Percentiles rank a stretch among this genome's conserved stretches.
Evolutionary conservation across 1,284 basidiomycete species (phyloP).

Genomic region (Amylostereum areolatum): DNA sequence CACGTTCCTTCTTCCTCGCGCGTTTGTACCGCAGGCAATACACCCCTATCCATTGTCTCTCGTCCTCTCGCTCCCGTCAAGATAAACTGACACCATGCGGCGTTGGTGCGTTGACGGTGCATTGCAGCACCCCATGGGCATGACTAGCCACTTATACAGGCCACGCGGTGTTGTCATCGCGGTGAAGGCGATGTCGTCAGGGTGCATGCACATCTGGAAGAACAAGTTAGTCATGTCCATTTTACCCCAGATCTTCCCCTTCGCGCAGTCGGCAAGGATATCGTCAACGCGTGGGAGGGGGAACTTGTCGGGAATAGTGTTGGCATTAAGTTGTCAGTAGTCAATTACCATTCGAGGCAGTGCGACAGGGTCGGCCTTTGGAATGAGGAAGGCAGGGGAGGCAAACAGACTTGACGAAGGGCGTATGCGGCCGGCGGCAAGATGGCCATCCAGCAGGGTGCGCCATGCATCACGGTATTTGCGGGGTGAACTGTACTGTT

Average conservation of each 20-base stretch:
- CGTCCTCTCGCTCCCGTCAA: conserved; percentile 25
- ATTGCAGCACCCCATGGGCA: conserved; percentile 34
- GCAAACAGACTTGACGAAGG: conserved; percentile 21
- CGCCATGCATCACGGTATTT: conserved; percentile 22
- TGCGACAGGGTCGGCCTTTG: conserved; percentile 28
- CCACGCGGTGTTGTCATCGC: conserved; percentile 33
- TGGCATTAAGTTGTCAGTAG: conserved; percentile 27
- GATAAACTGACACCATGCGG: conserved; percentile 24
- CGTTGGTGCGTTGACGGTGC: conserved; percentile 31
- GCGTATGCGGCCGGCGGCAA: conserved; percentile 24
- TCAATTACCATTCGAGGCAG: conserved; percentile 35
- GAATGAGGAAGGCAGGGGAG: conserved; percentile 31
- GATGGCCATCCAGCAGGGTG: conserved; percentile 18
- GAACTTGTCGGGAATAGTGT: conserved; percentile 27
- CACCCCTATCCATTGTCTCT: too few species aligned
- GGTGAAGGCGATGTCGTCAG: conserved; percentile 28
- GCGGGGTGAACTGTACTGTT: conserved; percentile 17
- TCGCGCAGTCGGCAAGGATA: conserved; percentile 25
- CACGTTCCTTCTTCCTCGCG: too few species aligned
- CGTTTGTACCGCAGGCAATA: too few species aligned
- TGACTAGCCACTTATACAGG: conserved; percentile 35
- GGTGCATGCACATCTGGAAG: conserved; percentile 32
- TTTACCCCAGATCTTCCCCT: conserved; percentile 27
- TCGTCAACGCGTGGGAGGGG: conserved; percentile 32
- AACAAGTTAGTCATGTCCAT: conserved; percentile 38